A percentile compares a stretch with the other conserved stretches of the same genome.
Conservation (phyloP, 169 alveolate species). For the Neospora caninum region DNA sequence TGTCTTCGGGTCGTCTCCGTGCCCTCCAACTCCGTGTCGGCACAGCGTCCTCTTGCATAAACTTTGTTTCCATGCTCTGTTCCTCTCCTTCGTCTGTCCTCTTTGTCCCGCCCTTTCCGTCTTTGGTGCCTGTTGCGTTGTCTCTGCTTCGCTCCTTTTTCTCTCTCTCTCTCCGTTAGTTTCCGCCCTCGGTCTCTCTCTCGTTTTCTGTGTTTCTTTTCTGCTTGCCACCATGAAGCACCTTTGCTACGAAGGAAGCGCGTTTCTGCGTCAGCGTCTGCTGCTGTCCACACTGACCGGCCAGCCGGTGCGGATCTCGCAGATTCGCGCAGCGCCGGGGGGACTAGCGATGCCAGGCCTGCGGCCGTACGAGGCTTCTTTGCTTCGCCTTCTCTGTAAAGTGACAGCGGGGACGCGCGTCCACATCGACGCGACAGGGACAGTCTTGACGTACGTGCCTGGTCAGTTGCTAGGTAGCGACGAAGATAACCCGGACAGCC, state of each 20-base stretch:
- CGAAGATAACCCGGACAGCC: constrained; percentile 26
- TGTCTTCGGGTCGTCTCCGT: too few relatives aligned
- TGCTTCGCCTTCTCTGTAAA: constrained; percentile 81
- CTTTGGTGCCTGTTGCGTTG: too few relatives aligned
- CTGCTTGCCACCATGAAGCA: not conserved
- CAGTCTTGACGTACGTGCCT: constrained; percentile 83
- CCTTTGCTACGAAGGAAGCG: constrained; percentile 29
- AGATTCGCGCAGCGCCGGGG: constrained; percentile 72
- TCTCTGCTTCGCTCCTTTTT: too few relatives aligned
- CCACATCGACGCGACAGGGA: constrained; percentile 86
- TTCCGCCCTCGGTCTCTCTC: not conserved
- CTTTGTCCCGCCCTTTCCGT: not conserved
- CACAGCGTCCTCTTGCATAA: too few relatives aligned
- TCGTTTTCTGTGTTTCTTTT: not conserved
- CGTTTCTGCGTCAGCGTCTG: constrained; percentile 71
- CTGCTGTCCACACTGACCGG: constrained; percentile 73
- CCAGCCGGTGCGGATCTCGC: constrained; percentile 67
- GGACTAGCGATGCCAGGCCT: constrained; percentile 80
- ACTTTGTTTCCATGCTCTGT: too few relatives aligned
- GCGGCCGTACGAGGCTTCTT: constrained; percentile 80
- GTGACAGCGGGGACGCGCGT: constrained; percentile 85
- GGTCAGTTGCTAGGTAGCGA: constrained; percentile 87
- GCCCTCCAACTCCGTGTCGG: too few relatives aligned
- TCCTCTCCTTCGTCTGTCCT: not conserved
- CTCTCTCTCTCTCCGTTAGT: not conserved